Evolutionary conservation across 2,329 filamentous ascomycete genomes (phyloP).

Genomic region (Ceratocystis ficicola): DNA sequence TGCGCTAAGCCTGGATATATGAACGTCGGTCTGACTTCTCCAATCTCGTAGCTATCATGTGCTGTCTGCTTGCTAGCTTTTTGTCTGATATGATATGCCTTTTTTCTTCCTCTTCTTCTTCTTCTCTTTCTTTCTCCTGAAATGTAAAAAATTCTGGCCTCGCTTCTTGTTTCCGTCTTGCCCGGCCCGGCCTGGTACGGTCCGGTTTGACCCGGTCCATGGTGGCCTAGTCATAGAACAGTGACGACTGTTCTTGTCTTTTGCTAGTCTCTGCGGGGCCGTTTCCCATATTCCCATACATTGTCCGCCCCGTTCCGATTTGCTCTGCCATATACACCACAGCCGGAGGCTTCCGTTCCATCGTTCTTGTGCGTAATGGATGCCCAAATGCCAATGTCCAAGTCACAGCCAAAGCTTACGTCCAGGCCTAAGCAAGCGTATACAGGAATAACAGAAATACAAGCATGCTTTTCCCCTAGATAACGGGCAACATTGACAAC

Average conservation of each 20-base stretch:
- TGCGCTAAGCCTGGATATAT: constrained; percentile 21
- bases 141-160: constrained; percentile 2
- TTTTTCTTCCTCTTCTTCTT: not conserved
- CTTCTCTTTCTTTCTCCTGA: constrained; percentile 1
- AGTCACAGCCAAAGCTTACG: not conserved
- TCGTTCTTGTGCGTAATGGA: not conserved
- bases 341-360: constrained; percentile 1
- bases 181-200: not conserved
- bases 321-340: not conserved
- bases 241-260: not conserved
- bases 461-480: not conserved
- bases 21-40: constrained; percentile 21
- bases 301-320: too few relatives aligned
- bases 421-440: not conserved
- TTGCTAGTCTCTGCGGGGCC: not conserved
- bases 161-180: not conserved
- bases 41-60: constrained; percentile 21
- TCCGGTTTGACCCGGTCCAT: not conserved
- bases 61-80: constrained; percentile 18
- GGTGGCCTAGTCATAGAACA: not conserved
- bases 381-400: not conserved
- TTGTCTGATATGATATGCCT: constrained; percentile 20
- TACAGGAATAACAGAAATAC: constrained; percentile 3
- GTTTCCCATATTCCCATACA: not conserved
- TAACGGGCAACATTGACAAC: not conserved